Percentiles rank a stretch among this genome's conserved stretches.
Conservation (phyloP, 2,329 filamentous ascomycete genomes). For the Pseudocercospora musae region DNA sequence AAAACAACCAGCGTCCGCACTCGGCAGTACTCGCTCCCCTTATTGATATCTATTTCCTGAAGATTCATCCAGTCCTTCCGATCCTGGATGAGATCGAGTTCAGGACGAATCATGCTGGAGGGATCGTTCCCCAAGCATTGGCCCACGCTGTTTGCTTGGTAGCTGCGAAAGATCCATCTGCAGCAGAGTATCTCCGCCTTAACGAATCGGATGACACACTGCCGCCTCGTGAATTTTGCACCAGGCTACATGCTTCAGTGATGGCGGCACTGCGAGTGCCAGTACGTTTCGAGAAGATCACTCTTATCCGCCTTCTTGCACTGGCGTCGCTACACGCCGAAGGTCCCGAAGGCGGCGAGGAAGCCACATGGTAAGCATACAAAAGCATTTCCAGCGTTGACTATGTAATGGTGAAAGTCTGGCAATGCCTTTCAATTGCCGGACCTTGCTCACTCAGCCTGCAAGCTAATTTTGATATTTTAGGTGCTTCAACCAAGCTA, state of each 20-base stretch:
- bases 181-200: conserved; percentile 41
- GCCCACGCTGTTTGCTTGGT: conserved; percentile 48
- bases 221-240: conserved; percentile 45
- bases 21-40: conserved; percentile 39
- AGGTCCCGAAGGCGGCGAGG: conserved; percentile 47
- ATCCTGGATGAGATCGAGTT: conserved; percentile 46
- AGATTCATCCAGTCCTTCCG: conserved; percentile 47
- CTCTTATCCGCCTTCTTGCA: conserved; percentile 47
- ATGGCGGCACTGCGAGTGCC: conserved; percentile 42
- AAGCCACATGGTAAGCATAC: conserved; percentile 36
- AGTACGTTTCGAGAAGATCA: conserved; percentile 45
- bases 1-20: conserved; percentile 29
- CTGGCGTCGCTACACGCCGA: conserved; percentile 48
- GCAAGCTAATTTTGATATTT: background rate
- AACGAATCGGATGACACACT: conserved; percentile 34
- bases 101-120: conserved; percentile 36
- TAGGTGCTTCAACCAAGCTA: conserved; percentile 46
- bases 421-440: background rate
- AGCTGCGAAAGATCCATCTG: conserved; percentile 47
- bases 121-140: conserved; percentile 39
- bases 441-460: background rate
- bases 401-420: background rate
- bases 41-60: conserved; percentile 46
- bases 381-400: background rate
- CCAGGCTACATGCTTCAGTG: conserved; percentile 43